Conservation (phyloP, 2,329 filamentous ascomycete species). For the Colletotrichum sp. region DNA sequence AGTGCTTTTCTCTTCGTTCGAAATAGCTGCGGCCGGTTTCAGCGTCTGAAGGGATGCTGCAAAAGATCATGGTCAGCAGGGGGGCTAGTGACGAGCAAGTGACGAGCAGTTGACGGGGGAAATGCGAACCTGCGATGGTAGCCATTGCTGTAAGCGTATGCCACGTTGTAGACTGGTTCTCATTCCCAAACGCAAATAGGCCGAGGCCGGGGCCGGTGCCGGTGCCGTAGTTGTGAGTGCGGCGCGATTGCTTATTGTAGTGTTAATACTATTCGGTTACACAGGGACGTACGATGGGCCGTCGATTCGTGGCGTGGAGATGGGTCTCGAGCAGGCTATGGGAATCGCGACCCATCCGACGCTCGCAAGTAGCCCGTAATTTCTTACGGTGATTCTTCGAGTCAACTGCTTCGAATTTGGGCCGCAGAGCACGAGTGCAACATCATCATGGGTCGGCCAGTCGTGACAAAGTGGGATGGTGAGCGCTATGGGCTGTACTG, state of each 20-base stretch:
- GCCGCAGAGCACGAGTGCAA: neutral
- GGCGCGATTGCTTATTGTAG: neutral
- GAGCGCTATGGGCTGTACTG: neutral
- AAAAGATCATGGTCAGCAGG: neutral
- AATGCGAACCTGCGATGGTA: constrained; percentile 1
- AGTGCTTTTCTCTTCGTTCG: neutral
- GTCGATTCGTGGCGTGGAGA: neutral
- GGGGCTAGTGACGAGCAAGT: too few relatives aligned
- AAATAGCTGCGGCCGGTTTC: neutral
- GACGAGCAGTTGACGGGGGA: neutral
- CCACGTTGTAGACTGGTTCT: neutral
- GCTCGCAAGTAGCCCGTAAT: neutral
- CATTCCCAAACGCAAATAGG: neutral
- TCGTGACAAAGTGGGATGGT: neutral
- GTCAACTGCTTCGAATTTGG: neutral
- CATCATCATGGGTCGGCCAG: neutral
- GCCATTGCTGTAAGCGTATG: neutral
- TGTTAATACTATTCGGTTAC: neutral
- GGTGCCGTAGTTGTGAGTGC: neutral
- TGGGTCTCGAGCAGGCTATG: neutral
- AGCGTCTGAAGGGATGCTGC: neutral
- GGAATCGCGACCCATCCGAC: neutral
- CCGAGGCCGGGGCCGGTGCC: neutral
- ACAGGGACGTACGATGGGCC: neutral
- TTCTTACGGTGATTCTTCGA: neutral